Conservation (phyloP, 176 grass and related monocot species). For the Poa pratensis region DNA sequence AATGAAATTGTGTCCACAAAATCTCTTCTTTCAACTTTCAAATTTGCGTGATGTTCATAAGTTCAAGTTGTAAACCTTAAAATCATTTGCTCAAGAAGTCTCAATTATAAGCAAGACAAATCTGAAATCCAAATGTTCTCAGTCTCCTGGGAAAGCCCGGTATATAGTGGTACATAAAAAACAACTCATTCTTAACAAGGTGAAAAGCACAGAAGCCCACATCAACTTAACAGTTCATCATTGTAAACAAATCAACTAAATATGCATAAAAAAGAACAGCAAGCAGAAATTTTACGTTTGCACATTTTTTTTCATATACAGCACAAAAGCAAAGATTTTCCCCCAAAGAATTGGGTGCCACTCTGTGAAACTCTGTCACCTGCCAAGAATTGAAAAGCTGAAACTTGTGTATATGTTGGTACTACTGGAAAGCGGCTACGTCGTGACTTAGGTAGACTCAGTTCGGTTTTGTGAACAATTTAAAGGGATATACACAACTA, state of each 20-base stretch:
- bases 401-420: background rate
- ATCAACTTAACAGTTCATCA: slow-evolving; percentile 13
- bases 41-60: background rate
- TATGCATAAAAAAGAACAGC: background rate
- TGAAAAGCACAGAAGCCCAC: background rate
- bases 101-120: background rate
- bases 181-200: slow-evolving; percentile 17
- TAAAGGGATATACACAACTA: background rate
- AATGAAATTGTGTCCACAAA: background rate
- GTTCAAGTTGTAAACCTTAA: slow-evolving; percentile 2
- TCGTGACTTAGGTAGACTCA: background rate
- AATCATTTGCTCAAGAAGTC: background rate
- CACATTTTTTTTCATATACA: slow-evolving; percentile 22
- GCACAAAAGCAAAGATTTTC: background rate
- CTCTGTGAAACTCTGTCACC: background rate
- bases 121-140: background rate
- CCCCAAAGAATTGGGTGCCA: background rate
- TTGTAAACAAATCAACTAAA: background rate
- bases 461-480: background rate
- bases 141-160: background rate
- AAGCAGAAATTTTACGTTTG: background rate
- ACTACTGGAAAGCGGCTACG: background rate
- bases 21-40: slow-evolving; percentile 25
- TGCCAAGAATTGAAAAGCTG: background rate
- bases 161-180: background rate